Base-by-base conservation (phyloP, 108 stramenopile species). In the Thalassiosira profunda region DNA sequence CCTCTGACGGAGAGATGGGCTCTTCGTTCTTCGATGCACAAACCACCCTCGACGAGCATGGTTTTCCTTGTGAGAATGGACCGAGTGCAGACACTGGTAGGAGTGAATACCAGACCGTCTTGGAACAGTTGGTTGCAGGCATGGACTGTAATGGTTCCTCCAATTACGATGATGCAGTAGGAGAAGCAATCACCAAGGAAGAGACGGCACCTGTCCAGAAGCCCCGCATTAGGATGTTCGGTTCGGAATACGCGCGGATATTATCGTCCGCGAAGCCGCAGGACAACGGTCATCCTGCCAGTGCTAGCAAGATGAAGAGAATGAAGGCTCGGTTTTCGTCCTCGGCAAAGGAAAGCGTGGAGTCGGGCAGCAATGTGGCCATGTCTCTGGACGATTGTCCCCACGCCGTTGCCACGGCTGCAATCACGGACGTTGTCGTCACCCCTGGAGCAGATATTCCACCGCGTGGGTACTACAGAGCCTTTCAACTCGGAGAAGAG, bases 171-270 rank as follows among this genome's bases (percentile, higher is more conserved):
- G n/a, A n/a, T n/a, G n/a, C n/a, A n/a, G n/a, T n/a, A n/a, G n/a
- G n/a, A n/a, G n/a, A n/a, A n/a, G n/a, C n/a, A n/a, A n/a, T n/a
- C n/a, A n/a, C n/a, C n/a, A n/a, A n/a, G n/a, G n/a, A 18, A 28
- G 0, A 62, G 60, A 31, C 30, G 2, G 43, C 15, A 46, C 38
- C 36, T 33, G 33, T 10, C 3, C 36, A 43, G 41, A 80, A 69
- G 42, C 81, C 51, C 20, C 58, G 84, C 23, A 77, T 88, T 1
- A 76, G 84, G 70, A 87, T 93, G 88, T 95, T 91, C 80, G 94
- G 89, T 20, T 91, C 89, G 1, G 94, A 95, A 59, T 95, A 95
- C 76, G 94, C 94, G 15, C 82, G 91, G 0, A 75, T 85, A 38
- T 52, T 95, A 21, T 89, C 89, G 9, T 65, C 76, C 9, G 84